These are phyloP conservation scores for Coniophora puteana DNA, from an alignment of 1,284 basidiomycete genomes.

Conservation along the genomic window DNA sequence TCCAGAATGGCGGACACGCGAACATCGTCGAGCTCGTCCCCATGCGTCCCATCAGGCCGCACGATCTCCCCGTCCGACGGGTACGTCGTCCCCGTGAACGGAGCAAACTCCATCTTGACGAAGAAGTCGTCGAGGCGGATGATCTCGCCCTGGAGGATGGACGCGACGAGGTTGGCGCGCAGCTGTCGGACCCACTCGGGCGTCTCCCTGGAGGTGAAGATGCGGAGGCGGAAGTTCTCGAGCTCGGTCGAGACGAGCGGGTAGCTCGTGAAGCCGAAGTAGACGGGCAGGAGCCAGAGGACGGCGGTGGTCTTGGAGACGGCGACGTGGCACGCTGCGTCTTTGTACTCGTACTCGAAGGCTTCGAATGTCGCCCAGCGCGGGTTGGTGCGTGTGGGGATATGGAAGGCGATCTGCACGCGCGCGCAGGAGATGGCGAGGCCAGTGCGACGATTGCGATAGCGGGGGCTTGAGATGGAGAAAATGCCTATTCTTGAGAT, in stretches of 20 bases:
- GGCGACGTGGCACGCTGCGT: constrained; percentile 30
- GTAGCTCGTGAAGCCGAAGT: constrained; percentile 34
- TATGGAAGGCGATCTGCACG: constrained; percentile 22
- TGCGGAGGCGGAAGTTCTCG: constrained; percentile 33
- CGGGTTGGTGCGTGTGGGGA: constrained; percentile 28
- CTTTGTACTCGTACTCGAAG: constrained; percentile 29
- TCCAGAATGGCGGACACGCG: constrained; percentile 25
- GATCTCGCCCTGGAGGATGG: constrained; percentile 37
- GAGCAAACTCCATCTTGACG: constrained; percentile 28
- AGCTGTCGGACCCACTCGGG: constrained; percentile 35
- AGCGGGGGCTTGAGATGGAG: constrained; percentile 19
- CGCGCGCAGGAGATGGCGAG: background rate
- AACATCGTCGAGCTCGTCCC: constrained; percentile 26
- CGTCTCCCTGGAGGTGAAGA: constrained; percentile 30
- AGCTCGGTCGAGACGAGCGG: constrained; percentile 32
- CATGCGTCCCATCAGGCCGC: constrained; percentile 8
- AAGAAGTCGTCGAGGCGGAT: constrained; percentile 35
- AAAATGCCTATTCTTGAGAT: constrained; percentile 19
- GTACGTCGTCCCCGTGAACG: constrained; percentile 11
- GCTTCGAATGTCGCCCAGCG: constrained; percentile 30
- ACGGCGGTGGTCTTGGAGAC: constrained; percentile 22
- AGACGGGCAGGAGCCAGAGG: constrained; percentile 37
- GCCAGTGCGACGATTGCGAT: constrained; percentile 20
- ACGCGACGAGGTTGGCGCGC: constrained; percentile 34
- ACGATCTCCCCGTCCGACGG: constrained; percentile 11